Percentiles rank a stretch among this genome's conserved stretches.
Conservation (phyloP, 805 yeast genomes). For the Monosporozyma yasuniensis region DNA sequence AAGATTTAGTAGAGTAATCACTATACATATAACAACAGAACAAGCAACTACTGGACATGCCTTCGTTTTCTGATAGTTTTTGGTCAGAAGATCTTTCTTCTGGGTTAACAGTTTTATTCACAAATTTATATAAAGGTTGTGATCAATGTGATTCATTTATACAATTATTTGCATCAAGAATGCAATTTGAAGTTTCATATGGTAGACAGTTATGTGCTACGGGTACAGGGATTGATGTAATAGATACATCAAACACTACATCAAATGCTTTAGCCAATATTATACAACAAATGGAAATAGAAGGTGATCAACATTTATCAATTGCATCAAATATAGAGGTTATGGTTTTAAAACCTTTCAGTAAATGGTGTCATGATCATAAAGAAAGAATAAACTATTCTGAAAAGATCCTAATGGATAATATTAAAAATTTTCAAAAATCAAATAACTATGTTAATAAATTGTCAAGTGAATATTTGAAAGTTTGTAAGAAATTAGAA, state of each 20-base stretch:
- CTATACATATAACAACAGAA: no score
- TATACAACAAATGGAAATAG: conserved; percentile 48
- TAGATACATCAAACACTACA: conserved; percentile 12
- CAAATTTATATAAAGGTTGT: conserved; percentile 51
- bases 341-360: conserved; percentile 60
- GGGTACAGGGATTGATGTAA: conserved; percentile 17
- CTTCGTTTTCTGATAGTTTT: conserved; percentile 65
- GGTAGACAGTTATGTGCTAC: conserved; percentile 42
- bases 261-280: conserved; percentile 39
- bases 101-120: conserved; percentile 45
- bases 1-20: no score
- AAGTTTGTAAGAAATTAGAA: conserved; percentile 66
- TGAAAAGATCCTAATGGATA: conserved; percentile 42
- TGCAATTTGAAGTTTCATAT: conserved; percentile 61
- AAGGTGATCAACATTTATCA: conserved; percentile 51
- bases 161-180: conserved; percentile 53
- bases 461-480: conserved; percentile 60
- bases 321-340: conserved; percentile 53
- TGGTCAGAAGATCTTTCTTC: conserved; percentile 62
- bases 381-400: conserved; percentile 55
- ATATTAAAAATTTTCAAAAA: conserved; percentile 44
- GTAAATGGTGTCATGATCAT: conserved; percentile 69
- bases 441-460: conserved; percentile 39
- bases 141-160: conserved; percentile 64
- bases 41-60: no score